Evolutionary conservation across 805 yeast species (phyloP).

Genomic region (Lachancea waltii): DNA sequence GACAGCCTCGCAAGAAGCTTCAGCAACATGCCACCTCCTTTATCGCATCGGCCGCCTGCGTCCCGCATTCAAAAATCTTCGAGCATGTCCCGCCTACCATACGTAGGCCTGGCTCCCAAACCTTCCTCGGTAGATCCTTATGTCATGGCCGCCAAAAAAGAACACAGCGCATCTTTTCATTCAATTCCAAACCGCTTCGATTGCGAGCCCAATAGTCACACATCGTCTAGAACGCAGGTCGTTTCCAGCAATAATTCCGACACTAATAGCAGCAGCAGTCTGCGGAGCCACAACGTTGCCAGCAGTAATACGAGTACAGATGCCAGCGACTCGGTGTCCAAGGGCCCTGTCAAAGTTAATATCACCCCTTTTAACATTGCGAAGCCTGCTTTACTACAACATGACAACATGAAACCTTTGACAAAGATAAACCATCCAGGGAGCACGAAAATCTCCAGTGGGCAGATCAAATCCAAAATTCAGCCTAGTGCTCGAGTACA

Average conservation of each 20-base stretch:
- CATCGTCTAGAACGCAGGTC: slow-evolving; percentile 10
- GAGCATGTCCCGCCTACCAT: slow-evolving; percentile 4
- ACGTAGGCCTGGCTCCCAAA: background rate
- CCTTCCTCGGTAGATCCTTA: background rate
- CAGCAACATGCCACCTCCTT: background rate
- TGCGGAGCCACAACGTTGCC: slow-evolving; percentile 9
- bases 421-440: no score
- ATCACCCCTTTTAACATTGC: no score
- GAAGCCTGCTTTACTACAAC: no score
- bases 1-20: background rate
- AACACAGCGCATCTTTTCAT: slow-evolving; percentile 2
- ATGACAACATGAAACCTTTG: no score
- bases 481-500: no score
- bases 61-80: slow-evolving; percentile 1
- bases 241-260: slow-evolving; percentile 12
- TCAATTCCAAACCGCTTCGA: slow-evolving; percentile 2
- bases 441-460: no score
- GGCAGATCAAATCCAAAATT: no score
- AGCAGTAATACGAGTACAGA: slow-evolving; percentile 9
- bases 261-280: slow-evolving; percentile 13
- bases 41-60: background rate
- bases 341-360: no score
- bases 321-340: slow-evolving; percentile 4
- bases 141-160: slow-evolving; percentile 1
- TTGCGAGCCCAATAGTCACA: slow-evolving; percentile 1